Base-by-base conservation (phyloP, 2,329 filamentous ascomycete species). In the Neocatenulostroma microsporum region DNA sequence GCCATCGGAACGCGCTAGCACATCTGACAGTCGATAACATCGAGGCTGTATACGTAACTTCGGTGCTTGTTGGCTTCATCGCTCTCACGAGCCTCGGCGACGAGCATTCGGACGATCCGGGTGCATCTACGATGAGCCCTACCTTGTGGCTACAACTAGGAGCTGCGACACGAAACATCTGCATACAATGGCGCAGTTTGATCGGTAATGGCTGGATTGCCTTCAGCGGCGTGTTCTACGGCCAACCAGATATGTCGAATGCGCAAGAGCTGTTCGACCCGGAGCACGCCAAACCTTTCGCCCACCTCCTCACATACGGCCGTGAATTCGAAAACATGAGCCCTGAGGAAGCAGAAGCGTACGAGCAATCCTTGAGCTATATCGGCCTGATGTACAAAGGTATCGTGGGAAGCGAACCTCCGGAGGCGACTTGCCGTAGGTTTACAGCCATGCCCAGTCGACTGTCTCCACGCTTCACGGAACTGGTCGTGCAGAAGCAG, bases 401-500 rank as follows among this genome's bases (percentile, higher is more conserved):
- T 30, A 47, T 53, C 17, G 17, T 28, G 3, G 39, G 49, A 15
- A 40, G 13, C 15, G 50, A 54, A 19, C n/a, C 36, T 19, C 27
- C 45, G 5, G 21, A 50, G 9, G 39, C 36, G 12, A 48, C 42
- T 8, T 54, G 43, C 21, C 41, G 49, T 14, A 42, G 49, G 9
- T 38, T 54, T 13, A 36, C 50, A 12, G 49, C 50, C 5, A 46
- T 51, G 45, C 44, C 52, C n/a, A 47, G 49, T 10, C 35, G 48
- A 12, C 34, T 50, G n/a, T 39, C 46, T 6, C 33, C 41, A 8
- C 39, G 45, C 15, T 55, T 54, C 29, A 41, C 25, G 7, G 46
- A 50, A 21, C 26, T 53, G 14, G 26, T 54, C 9, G 50, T 51
- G 17, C 28, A 43, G 27, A 39, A 41, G 21, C 30, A 36, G 19